Evolutionary conservation across 2,329 filamentous ascomycete species (phyloP).

Genomic region (Aureobasidium leucospermi): DNA sequence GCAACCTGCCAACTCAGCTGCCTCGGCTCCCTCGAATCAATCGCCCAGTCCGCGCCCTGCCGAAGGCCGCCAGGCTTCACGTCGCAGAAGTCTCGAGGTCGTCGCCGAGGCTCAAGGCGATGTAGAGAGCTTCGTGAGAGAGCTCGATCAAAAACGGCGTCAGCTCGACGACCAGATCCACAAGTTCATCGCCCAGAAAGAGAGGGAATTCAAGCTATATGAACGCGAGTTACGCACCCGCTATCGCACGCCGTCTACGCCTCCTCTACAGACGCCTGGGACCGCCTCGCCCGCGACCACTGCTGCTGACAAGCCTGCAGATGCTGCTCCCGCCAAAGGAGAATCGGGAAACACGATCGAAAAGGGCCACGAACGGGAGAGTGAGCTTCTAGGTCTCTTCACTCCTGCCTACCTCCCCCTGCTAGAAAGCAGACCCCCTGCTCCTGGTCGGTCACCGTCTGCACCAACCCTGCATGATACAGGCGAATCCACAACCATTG

Average conservation of each 20-base stretch:
- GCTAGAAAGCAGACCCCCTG: constrained; percentile 21
- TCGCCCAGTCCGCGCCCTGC: neutral
- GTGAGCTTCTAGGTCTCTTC: constrained; percentile 30
- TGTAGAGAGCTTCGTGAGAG: constrained; percentile 20
- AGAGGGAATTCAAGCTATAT: constrained; percentile 30
- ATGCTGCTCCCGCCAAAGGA: neutral
- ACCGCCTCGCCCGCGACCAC: neutral
- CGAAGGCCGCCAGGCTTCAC: constrained; percentile 15
- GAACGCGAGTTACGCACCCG: constrained; percentile 26
- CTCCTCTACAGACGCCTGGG: neutral
- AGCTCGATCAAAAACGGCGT: constrained; percentile 29
- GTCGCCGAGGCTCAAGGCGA: constrained; percentile 17
- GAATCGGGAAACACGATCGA: constrained; percentile 1
- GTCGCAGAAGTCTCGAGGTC: constrained; percentile 15
- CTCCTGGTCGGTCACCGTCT: constrained; percentile 21
- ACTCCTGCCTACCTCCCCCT: constrained; percentile 30
- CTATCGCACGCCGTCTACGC: constrained; percentile 6
- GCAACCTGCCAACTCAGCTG: neutral
- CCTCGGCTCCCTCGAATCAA: neutral
- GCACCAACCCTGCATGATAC: constrained; percentile 18
- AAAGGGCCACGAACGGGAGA: constrained; percentile 21
- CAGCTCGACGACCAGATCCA: constrained; percentile 32
- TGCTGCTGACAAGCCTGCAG: neutral
- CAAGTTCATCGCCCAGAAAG: constrained; percentile 31
- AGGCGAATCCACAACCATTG: neutral